Evolutionary conservation across 139 green algal species (phyloP).

Genomic region (Picocystis salinarum): DNA sequence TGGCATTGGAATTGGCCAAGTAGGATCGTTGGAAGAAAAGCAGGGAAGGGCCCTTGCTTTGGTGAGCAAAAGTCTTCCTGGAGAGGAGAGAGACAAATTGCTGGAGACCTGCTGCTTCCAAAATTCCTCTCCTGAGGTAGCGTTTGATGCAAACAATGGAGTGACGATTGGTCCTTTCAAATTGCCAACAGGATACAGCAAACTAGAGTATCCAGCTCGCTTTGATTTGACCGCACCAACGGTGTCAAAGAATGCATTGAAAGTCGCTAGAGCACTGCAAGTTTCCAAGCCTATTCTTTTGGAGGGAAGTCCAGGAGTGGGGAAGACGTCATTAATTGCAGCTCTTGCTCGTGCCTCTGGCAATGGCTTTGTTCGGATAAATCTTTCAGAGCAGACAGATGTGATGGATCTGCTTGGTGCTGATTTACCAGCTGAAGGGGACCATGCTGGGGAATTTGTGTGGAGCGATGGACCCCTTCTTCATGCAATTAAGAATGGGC

Average conservation of each 20-base stretch:
- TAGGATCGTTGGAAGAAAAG: not conserved
- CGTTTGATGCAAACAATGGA: not conserved
- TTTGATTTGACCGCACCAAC: conserved; percentile 80
- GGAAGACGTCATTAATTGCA: conserved; percentile 82
- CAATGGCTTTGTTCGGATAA: conserved; percentile 71
- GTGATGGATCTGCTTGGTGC: conserved; percentile 98
- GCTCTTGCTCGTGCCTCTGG: conserved; percentile 52
- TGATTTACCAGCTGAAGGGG: conserved; percentile 70
- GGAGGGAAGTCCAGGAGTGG: conserved; percentile 87
- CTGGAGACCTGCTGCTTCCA: too few species aligned
- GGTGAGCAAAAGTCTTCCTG: too few species aligned
- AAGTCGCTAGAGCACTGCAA: conserved; percentile 73
- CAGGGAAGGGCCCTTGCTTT: too few species aligned
- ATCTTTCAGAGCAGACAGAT: conserved; percentile 82
- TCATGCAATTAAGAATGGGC: conserved; percentile 52
- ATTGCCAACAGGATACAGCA: conserved; percentile 12
- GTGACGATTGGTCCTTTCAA: conserved; percentile 70
- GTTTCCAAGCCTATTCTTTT: conserved; percentile 60
- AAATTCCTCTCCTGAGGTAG: not conserved
- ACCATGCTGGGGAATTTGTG: conserved; percentile 62
- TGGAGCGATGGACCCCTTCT: conserved; percentile 92
- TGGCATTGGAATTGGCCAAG: conserved; percentile 76
- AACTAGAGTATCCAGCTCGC: too few species aligned
- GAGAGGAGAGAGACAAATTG: too few species aligned
- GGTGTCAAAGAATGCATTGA: conserved; percentile 62